Evolutionary conservation across 192 early-diverging fungal species (phyloP), one percentile per base, ranked within the genome.

Genomic region (Coemansia asiatica): DNA sequence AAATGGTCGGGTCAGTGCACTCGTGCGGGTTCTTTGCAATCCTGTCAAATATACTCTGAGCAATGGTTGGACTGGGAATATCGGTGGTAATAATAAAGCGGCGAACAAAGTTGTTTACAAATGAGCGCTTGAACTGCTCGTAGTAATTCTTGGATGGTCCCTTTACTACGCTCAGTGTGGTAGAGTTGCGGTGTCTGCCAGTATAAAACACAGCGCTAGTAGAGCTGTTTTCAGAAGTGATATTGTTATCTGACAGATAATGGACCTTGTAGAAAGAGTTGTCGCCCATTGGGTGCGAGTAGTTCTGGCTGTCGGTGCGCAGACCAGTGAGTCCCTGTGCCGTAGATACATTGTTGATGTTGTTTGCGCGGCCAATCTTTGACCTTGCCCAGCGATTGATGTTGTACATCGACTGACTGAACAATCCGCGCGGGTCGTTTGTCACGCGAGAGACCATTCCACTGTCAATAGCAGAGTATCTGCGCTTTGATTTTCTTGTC

Each of bases 51-150:
- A 80, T 80, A 59, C 60, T 65, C n/a, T 66, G 57, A 6, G 72
- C 28, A 4, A 79, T 10, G 10, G 76, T 79, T 1, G 78, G 73
- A 68, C 78, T 81, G 0, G 79, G 79, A 23, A 81, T 81, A 40
- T 73, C 71, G 33, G 71, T 75, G 64, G 70, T 69, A 40, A 81
- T 72, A 36, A 63, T 60, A 26, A 81, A 75, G 29, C 64, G 67
- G 19, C 79, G 69, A 18, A 63, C 60, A 23, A 81, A 33, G n/a
- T 46, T 70, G 49, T 33, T 51, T 6, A 68, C 61, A 44, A 73
- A 57, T 51, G 77, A 80, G 7, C 63, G 61, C 48, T 71, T 80
- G 40, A 80, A 71, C 36, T 38, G 26, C 63, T 66, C 72, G 58
- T 80, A 80, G 49, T 78, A 78, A 10, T 46, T 23, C 47, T 51